Base-by-base conservation (phyloP, 1,284 basidiomycete species). In the Golubevia pallescens region DNA sequence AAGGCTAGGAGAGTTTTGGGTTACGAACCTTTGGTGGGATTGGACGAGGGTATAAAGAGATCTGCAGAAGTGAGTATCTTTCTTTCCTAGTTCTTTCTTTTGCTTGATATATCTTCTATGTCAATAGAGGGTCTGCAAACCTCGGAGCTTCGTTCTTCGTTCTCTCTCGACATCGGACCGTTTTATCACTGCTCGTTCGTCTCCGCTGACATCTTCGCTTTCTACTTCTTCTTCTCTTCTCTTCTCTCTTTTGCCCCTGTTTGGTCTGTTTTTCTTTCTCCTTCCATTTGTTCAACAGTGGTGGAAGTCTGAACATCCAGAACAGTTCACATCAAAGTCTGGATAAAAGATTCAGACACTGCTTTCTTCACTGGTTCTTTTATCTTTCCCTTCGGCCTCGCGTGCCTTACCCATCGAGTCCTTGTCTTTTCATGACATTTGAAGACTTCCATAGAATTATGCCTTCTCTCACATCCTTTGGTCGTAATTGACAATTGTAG, bases 1-100 rank as follows among this genome's bases (percentile, higher is more conserved):
- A 95, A 94, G 87, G 94, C 96, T 7, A 89, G 95, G 74, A 88
- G 94, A 64, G 90, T 97, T 70, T 88, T 99, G 51, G 95, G 93
- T 1, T 99, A 99, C 86, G 93, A 94, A 83, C 97, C 96, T 0
- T 87, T 94, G 64, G 91, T 97, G 13, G 92, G 94, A 1, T 80
- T 99, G 32, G 91, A 94, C 71, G 95, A 99, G 75, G 96, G 94
- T 21, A 89, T 97, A 67, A 89, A 90, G 86, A 88, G 88, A 71
- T 93, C 92, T 86, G 90, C 94, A 23, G 90, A 77, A 67, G 81
- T 83, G 23, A 55, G 77, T 77, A 69, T 85, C 23, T 68, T 24
- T 74, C 74, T 65, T 68, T 68, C 10, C 38, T 71, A 28, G 82
- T 71, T 14, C 67, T 82, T 8, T 48, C 68, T 8, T 58, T 85